Base-by-base conservation (phyloP, 805 yeast genomes). In the Jamesozyma lodderae region DNA sequence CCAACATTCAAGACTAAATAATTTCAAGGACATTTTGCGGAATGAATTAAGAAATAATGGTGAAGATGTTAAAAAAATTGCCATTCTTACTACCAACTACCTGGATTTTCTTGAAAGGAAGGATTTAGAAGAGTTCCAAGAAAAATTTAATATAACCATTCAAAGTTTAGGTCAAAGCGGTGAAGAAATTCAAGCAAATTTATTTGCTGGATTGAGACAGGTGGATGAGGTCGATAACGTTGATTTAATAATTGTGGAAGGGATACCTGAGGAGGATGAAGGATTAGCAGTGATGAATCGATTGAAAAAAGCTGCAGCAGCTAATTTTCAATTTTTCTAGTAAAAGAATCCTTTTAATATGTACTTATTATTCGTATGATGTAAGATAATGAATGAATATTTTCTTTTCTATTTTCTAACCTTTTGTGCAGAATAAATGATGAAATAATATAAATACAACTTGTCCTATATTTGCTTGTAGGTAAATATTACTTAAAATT, bases 261-360 rank as follows among this genome's bases (percentile, higher is more conserved):
- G 94, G 0, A 74, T 87, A 6, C 74, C 67, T 20, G 87, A 82
- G 46, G 62, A 67, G 1, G 71, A 80, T 37, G 92, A 87, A 53
- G 98, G 98, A 0, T 67, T 88, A 40, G 98, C 98, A 0, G 81
- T 92, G 26, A 90, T 92, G 96, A 92, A 92, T 57, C 65, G 98
- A 49, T 65, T 90, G 23, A 36, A 36, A 33, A 47, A 47, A 24
- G 52, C 49, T 14, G 47, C 51, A 1, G 51, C 42, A 17, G 41
- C 38, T 25, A 40, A 46, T 15, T 41, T n/a, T n/a, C n/a, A n/a
- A n/a, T n/a, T n/a, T n/a, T n/a, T n/a, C n/a, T 35, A 25, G 19
- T 35, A 18, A 14, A n/a, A n/a, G n/a, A n/a, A n/a, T n/a, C 24
- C 1, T 37, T 41, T 31, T 41, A 18, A 26, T 34, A 13, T 3